Evolutionary conservation across 2,329 filamentous ascomycete genomes (phyloP), one percentile per base, ranked within the genome.

Genomic region (Nemania sp.): DNA sequence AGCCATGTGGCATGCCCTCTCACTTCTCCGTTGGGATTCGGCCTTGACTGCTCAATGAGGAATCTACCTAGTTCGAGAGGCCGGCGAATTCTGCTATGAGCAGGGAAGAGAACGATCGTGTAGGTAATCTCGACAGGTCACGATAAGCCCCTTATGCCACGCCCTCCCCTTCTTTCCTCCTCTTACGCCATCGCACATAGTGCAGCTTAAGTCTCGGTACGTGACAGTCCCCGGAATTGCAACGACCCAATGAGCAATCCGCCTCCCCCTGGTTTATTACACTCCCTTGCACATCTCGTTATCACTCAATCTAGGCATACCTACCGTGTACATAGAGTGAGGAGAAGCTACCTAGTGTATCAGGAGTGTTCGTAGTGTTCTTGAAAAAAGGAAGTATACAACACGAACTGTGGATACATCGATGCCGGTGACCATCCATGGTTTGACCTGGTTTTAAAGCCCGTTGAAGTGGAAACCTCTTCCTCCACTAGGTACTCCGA

Each of bases 1-100:
- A 59, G 62, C 62, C 62, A 64, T 64, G 62, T 64, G 62, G 62
- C 51, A 15, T 40, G 35, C 58, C 45, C 53, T 54, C 35, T 39
- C 40, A 45, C 50, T 46, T n/a, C 54, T 49, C 54, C 47, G 25
- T 59, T 55, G 51, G 59, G 62, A 48, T 46, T 54, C 54, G 54
- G 54, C 45, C 48, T 56, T 52, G 55, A 52, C 46, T 62, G 47
- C 62, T 64, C 39, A 48, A 64, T 62, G 55, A 58, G 62, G 59
- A 56, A 62, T 64, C 62, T 39, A 39, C 15, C 35, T 12, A 39
- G 35, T 39, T 13, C 34, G 25, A 37, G 40, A 25, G 20, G 39
- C 35, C 53, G 57, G 42, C 52, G 47, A 35, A 32, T 32, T 47
- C 15, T 29, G 25, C 43, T 29, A 35, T 17, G 39, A 46, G 50